phyloP scores from a whole-genome alignment of 2,329 filamentous ascomycete species.

The Cordyceps farinosa region DNA sequence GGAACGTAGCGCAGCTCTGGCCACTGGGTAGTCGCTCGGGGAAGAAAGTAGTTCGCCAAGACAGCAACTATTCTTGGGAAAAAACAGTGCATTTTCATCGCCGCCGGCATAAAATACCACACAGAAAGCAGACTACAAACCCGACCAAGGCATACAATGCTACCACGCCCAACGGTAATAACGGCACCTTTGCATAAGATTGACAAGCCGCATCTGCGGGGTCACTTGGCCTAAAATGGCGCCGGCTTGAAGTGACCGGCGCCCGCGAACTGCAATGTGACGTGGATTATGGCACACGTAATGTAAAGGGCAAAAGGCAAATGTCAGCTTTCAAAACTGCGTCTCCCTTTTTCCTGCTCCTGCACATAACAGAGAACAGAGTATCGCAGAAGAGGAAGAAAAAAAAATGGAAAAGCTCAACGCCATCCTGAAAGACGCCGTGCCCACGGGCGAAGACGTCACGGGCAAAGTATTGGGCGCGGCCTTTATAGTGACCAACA shows the following conservation, averaged over 20 bases:
- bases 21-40: too few species aligned
- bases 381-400: neutral
- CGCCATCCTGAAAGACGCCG: slow-evolving; percentile 30
- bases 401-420: slow-evolving; percentile 28
- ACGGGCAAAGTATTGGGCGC: slow-evolving; percentile 35
- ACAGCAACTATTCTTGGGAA: too few species aligned
- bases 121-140: neutral
- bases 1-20: too few species aligned
- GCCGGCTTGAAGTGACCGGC: neutral
- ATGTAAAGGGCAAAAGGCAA: neutral
- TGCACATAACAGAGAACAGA: too few species aligned
- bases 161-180: neutral
- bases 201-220: neutral
- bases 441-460: slow-evolving; percentile 28
- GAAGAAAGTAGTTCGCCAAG: too few species aligned
- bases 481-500: slow-evolving; percentile 33
- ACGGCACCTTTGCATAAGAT: neutral
- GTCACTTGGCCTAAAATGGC: neutral
- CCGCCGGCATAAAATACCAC: too few species aligned
- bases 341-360: neutral
- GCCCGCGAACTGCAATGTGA: neutral
- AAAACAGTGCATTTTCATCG: too few species aligned
- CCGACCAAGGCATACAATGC: neutral
- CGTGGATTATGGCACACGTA: neutral
- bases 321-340: neutral